These are phyloP conservation scores for Myxozyma monticola DNA, from an alignment of 805 yeast genomes.

Conservation along the genomic window DNA sequence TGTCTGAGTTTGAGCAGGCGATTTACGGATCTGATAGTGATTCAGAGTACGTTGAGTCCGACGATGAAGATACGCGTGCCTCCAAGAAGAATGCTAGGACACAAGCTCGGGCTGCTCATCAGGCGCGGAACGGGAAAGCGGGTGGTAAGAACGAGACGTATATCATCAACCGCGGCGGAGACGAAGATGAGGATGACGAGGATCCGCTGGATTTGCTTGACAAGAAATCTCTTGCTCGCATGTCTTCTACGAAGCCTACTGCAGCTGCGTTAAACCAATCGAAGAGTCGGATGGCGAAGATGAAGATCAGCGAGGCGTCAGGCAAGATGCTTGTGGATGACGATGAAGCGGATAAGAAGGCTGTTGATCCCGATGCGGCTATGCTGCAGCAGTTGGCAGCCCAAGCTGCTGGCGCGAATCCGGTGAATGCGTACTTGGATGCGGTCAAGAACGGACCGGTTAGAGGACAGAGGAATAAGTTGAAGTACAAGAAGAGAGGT, in stretches of 20 bases:
- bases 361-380: conserved; percentile 46
- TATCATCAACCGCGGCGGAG: no score
- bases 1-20: conserved; percentile 91
- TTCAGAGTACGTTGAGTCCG: conserved; percentile 53
- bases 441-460: conserved; percentile 93
- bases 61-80: conserved; percentile 35
- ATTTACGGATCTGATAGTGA: conserved; percentile 72
- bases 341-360: conserved; percentile 35
- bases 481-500: conserved; percentile 68
- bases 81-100: conserved; percentile 26
- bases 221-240: conserved; percentile 77
- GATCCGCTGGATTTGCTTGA: conserved; percentile 87
- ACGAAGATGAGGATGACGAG: conserved; percentile 54
- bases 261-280: conserved; percentile 41
- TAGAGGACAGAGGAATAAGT: conserved; percentile 87
- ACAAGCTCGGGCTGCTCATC: conserved; percentile 13
- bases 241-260: conserved; percentile 83
- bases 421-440: conserved; percentile 88
- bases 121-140: conserved; percentile 27
- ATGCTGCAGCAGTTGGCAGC: conserved; percentile 43
- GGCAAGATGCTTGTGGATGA: conserved; percentile 70
- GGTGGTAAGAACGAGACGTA: conserved; percentile 49
- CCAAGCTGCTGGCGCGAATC: conserved; percentile 44
- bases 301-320: conserved; percentile 48
- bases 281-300: conserved; percentile 36